A percentile compares a stretch with the other conserved stretches of the same genome.
These are phyloP conservation scores for Bothriochloa decipiens DNA, from an alignment of 176 grass and related monocot genomes.

Conservation along the genomic window DNA sequence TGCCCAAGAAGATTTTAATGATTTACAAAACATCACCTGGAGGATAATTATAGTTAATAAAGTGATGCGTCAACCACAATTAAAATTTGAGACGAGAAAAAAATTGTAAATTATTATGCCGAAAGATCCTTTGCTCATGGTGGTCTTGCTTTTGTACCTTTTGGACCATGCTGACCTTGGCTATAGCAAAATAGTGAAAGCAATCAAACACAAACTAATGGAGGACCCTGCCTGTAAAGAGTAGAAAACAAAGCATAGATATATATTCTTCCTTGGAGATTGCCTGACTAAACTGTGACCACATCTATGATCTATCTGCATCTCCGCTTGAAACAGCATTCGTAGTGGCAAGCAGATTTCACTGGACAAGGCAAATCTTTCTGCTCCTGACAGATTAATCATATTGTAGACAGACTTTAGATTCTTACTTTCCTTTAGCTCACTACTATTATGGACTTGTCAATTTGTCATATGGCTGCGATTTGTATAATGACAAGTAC, in stretches of 20 bases:
- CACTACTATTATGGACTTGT: background rate
- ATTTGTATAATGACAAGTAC: background rate
- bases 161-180: slow-evolving; percentile 32
- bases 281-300: background rate
- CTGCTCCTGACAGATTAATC: background rate
- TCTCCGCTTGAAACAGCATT: slow-evolving; percentile 25
- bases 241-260: slow-evolving; percentile 45
- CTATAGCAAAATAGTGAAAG: slow-evolving; percentile 32
- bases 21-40: background rate
- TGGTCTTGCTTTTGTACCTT: slow-evolving; percentile 33
- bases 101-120: background rate
- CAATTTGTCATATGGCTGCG: background rate
- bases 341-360: slow-evolving; percentile 47
- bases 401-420: slow-evolving; percentile 24
- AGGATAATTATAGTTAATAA: background rate
- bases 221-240: slow-evolving; percentile 46
- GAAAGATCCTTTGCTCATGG: slow-evolving; percentile 28
- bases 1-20: background rate
- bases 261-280: slow-evolving; percentile 22
- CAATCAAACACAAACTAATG: slow-evolving; percentile 46
- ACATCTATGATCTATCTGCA: slow-evolving; percentile 10
- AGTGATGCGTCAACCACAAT: background rate
- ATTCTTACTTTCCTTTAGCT: slow-evolving; percentile 18
- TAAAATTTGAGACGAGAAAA: background rate
- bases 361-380: slow-evolving; percentile 27